A percentile compares a stretch with the other conserved stretches of the same genome.
Conservation (phyloP, 2,329 filamentous ascomycete genomes). For the Exserohilum rostratum region DNA sequence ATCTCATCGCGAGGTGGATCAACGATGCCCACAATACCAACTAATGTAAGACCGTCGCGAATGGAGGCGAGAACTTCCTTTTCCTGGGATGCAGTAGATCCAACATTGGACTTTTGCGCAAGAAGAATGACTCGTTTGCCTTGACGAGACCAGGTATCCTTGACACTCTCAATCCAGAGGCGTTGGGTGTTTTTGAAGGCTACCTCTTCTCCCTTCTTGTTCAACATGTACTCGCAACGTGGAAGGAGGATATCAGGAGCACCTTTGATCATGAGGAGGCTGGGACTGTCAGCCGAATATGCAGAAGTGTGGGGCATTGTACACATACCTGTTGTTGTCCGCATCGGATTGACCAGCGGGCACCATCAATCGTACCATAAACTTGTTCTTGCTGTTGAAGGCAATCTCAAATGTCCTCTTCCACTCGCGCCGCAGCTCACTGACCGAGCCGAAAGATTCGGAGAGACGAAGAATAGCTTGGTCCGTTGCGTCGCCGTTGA, state of each 20-base stretch:
- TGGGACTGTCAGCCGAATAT: constrained; percentile 15
- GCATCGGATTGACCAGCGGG: constrained; percentile 40
- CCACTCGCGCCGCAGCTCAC: constrained; percentile 67
- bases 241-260: constrained; percentile 75
- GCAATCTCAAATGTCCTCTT: constrained; percentile 65
- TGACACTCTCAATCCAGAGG: constrained; percentile 61
- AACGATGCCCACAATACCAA: constrained; percentile 64
- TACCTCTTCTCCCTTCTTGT: constrained; percentile 59
- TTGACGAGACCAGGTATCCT: constrained; percentile 71
- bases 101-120: constrained; percentile 63
- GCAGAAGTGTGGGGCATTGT: not conserved
- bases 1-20: constrained; percentile 67
- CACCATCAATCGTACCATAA: constrained; percentile 71
- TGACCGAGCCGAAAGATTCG: constrained; percentile 66
- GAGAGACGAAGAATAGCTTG: constrained; percentile 75
- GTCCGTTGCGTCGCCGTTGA: constrained; percentile 79
- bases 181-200: constrained; percentile 56
- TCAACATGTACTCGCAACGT: constrained; percentile 65
- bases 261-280: constrained; percentile 75
- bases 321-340: constrained; percentile 30
- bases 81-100: constrained; percentile 58
- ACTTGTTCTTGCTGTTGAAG: constrained; percentile 86
- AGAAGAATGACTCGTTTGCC: constrained; percentile 72
- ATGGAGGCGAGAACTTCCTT: constrained; percentile 63
- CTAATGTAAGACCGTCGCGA: constrained; percentile 56